Percentiles rank a stretch among this genome's conserved stretches.
These are phyloP conservation scores for Pulicaria dysenterica DNA, from an alignment of 129 eudicot genomes.

Conservation along the genomic window DNA sequence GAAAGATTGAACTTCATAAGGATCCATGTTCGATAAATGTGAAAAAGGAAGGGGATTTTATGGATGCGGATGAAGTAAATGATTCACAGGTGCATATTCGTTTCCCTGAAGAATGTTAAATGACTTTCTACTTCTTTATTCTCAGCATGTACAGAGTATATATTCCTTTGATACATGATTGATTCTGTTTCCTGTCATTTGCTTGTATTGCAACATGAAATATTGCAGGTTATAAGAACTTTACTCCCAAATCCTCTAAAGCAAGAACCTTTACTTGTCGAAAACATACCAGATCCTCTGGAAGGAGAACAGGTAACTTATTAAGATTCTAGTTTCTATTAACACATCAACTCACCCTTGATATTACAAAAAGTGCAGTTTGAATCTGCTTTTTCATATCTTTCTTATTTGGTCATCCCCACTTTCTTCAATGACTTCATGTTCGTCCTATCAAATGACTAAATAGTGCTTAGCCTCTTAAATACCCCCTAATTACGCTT, in stretches of 20 bases:
- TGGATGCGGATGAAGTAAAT: conserved; percentile 77
- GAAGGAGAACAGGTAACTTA: conserved; percentile 93
- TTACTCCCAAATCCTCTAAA: conserved; percentile 74
- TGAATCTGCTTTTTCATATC: neutral
- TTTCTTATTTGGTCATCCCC: neutral
- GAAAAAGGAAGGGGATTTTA: conserved; percentile 69
- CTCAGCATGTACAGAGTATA: neutral
- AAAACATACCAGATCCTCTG: conserved; percentile 81
- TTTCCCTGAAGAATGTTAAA: neutral
- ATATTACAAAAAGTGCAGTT: neutral
- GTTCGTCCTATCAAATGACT: too few relatives aligned
- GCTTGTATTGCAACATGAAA: conserved; percentile 22
- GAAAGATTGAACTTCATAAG: conserved; percentile 72
- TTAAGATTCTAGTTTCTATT: neutral
- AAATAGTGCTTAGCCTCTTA: too few relatives aligned
- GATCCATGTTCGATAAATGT: conserved; percentile 81
- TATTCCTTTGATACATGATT: neutral
- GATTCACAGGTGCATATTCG: conserved; percentile 47
- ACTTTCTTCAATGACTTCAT: neutral
- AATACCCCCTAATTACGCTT: too few relatives aligned
- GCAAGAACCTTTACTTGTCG: conserved; percentile 87
- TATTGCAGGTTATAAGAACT: conserved; percentile 58
- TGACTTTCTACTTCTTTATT: neutral
- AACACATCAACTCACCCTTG: neutral
- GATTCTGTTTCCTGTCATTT: neutral